These are phyloP conservation scores for Candida smagusa DNA, from an alignment of 1,139 yeast genomes.

Conservation along the genomic window DNA sequence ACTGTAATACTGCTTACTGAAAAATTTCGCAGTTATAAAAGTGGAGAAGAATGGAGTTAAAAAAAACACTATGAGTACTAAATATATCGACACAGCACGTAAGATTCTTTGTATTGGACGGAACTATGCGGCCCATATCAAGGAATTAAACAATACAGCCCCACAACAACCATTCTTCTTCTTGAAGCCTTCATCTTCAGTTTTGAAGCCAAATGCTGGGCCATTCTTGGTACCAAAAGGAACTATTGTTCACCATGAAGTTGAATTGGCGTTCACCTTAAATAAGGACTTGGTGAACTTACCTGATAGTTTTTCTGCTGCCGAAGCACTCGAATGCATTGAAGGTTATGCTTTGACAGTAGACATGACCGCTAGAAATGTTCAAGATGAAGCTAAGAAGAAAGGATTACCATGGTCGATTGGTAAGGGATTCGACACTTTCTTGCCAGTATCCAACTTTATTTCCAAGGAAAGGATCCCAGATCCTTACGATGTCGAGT, in stretches of 20 bases:
- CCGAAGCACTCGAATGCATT: slow-evolving; percentile 73
- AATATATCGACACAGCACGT: slow-evolving; percentile 62
- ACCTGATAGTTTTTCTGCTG: slow-evolving; percentile 54
- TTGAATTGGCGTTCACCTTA: slow-evolving; percentile 81
- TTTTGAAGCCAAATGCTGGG: slow-evolving; percentile 61
- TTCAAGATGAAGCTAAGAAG: slow-evolving; percentile 90
- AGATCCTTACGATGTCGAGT: slow-evolving; percentile 70
- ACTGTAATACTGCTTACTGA: no score
- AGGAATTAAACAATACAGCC: slow-evolving; percentile 75
- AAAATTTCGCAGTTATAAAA: no score
- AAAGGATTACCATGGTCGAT: slow-evolving; percentile 97
- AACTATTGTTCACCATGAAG: slow-evolving; percentile 82
- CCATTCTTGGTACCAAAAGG: slow-evolving; percentile 84
- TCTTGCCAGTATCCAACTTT: slow-evolving; percentile 73
- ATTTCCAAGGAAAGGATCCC: slow-evolving; percentile 65
- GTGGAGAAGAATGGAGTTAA: no score
- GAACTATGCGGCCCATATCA: slow-evolving; percentile 91
- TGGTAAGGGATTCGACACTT: slow-evolving; percentile 95
- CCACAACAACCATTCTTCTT: slow-evolving; percentile 91
- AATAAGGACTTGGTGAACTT: slow-evolving; percentile 63
- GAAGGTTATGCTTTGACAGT: slow-evolving; percentile 85
- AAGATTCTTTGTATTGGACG: slow-evolving; percentile 95
- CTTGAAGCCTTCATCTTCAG: slow-evolving; percentile 75
- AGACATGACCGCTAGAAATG: slow-evolving; percentile 93
- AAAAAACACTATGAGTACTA: slow-evolving; percentile 42